Base-by-base conservation (phyloP, 108 stramenopile genomes). In the Epithemia pelagica region DNA sequence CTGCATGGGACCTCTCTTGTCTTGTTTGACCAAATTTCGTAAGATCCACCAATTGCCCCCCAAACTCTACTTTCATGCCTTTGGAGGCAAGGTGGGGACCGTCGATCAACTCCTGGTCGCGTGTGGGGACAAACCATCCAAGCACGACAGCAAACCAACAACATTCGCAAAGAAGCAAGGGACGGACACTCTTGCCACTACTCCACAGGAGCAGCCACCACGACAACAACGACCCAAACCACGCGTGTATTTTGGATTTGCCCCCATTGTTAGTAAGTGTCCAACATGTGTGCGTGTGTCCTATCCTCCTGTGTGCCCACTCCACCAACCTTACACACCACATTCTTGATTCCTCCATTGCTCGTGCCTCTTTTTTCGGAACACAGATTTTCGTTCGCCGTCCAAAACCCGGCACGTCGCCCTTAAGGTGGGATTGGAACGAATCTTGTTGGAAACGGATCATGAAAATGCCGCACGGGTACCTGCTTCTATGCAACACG, bases 41-140 rank as follows among this genome's bases (percentile, higher is more conserved):
- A 37, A 65, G 62, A 59, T 52, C 10, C 30, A 68, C 30, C 53
- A 33, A 57, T 59, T 93, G 18, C 92, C 92, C 32, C 88, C 89
- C 20, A 71, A 74, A 64, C 74, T 94, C 10, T 94, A 94, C 64
- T 94, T 94, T 68, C 92, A 94, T 77, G 89, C 92, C 29, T 94
- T 90, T 70, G 88, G 87, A 21, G 92, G 92, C 10, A 94, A 94
- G 63, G 77, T 67, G 10, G 88, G 78, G 0, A 66, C 80, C 0
- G 64, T 84, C 0, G 80, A 85, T 27, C 89, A 90, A 64, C 58
- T 94, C 2, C 27, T 80, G n/a, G 75, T 83, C 1, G 61, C 78
- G 24, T 83, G 80, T 52, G 69, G 58, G 28, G 19, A 56, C 72
- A 19, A 75, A 65, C n/a, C n/a, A n/a, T n/a, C n/a, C n/a, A n/a